These are phyloP conservation scores for Fusarium sororula DNA, from an alignment of 2,329 filamentous ascomycete genomes.

Conservation along the genomic window DNA sequence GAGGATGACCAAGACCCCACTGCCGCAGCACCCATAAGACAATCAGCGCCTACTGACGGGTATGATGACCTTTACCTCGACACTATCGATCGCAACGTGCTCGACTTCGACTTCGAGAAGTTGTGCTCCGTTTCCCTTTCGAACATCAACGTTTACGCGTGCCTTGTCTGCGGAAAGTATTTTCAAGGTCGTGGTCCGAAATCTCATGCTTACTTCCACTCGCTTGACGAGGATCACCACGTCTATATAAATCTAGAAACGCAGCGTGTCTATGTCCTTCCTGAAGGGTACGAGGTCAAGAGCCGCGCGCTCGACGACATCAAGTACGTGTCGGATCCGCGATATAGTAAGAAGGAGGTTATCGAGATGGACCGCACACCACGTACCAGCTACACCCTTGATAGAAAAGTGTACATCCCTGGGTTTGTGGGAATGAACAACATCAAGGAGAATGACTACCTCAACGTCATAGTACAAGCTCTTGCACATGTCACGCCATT, in stretches of 20 bases:
- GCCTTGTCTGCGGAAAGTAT: slow-evolving; percentile 97
- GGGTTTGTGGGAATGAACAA: slow-evolving; percentile 99
- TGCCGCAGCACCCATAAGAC: slow-evolving; percentile 52
- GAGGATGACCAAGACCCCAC: slow-evolving; percentile 55
- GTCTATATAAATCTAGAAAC: slow-evolving; percentile 98
- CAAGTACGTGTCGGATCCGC: slow-evolving; percentile 95
- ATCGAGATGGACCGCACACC: slow-evolving; percentile 76
- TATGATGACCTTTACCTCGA: slow-evolving; percentile 98
- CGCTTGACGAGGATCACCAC: slow-evolving; percentile 93
- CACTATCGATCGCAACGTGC: slow-evolving; percentile 89
- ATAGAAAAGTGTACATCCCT: slow-evolving; percentile 86
- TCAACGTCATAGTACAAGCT: slow-evolving; percentile 93
- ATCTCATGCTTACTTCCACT: slow-evolving; percentile 97
- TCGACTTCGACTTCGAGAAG: slow-evolving; percentile 99
- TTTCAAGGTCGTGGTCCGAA: slow-evolving; percentile 93
- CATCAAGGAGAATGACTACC: slow-evolving; percentile 99
- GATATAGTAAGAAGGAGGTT: slow-evolving; percentile 83
- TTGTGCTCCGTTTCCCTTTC: slow-evolving; percentile 94
- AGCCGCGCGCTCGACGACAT: slow-evolving; percentile 97
- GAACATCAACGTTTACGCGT: slow-evolving; percentile 99
- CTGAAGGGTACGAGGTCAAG: slow-evolving; percentile 96
- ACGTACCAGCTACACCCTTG: slow-evolving; percentile 75
- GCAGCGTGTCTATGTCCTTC: slow-evolving; percentile 89
- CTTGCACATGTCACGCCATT: slow-evolving; percentile 89
- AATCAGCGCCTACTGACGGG: slow-evolving; percentile 82